phyloP scores from a whole-genome alignment of 2,329 filamentous ascomycete genomes.

The Tolypocladium ophioglossoides region DNA sequence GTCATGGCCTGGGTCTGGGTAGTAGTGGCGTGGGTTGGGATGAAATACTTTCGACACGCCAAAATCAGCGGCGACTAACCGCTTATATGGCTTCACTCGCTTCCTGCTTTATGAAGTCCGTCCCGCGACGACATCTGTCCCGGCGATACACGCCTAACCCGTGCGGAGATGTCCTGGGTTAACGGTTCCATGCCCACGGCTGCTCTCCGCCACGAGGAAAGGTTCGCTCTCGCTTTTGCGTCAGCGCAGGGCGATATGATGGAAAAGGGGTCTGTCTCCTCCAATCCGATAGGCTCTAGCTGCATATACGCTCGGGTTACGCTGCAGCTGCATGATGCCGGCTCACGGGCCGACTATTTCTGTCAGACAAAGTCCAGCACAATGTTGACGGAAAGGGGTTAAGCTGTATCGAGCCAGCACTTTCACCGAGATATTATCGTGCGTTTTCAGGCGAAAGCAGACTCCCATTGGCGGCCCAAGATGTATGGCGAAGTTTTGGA shows the following conservation, averaged over 20 bases:
- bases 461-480: neutral
- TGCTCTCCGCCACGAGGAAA: neutral
- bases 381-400: neutral
- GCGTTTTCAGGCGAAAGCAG: neutral
- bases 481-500: neutral
- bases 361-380: neutral
- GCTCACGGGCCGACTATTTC: neutral
- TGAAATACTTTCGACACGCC: constrained; percentile 98
- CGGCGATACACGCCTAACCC: no score
- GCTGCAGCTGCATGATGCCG: neutral
- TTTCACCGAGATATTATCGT: neutral
- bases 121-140: neutral
- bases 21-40: constrained; percentile 91
- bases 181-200: neutral
- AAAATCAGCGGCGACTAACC: constrained; percentile 63
- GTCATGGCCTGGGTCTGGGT: constrained; percentile 99
- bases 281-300: neutral
- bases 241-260: no score
- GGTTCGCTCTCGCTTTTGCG: no score
- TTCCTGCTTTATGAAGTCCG: neutral
- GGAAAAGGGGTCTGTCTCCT: neutral
- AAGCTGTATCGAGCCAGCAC: neutral
- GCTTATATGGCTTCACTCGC: neutral
- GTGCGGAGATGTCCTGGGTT: neutral
- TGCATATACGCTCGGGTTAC: no score